These are phyloP conservation scores for Cutaneotrichosporon sp. DNA, from an alignment of 1,284 basidiomycete species.

Conservation along the genomic window DNA sequence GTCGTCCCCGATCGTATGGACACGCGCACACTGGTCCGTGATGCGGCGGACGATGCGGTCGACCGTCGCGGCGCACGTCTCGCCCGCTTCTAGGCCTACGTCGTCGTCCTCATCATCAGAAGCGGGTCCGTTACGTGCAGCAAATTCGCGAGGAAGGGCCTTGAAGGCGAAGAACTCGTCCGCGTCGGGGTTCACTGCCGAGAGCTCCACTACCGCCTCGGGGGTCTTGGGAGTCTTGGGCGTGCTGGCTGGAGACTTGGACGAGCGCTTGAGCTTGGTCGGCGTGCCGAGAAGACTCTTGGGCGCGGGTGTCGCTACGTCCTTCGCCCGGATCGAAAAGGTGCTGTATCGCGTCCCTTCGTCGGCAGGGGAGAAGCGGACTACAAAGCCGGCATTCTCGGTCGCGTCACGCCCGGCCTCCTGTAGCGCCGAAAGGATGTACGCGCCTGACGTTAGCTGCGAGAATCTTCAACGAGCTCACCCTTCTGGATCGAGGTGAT, in stretches of 20 bases:
- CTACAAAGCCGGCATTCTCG: constrained; percentile 80
- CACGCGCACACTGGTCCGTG: constrained; percentile 64
- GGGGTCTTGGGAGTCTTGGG: background rate
- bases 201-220: constrained; percentile 20
- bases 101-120: constrained; percentile 35
- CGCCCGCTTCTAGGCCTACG: constrained; percentile 61
- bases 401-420: constrained; percentile 79
- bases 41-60: constrained; percentile 71
- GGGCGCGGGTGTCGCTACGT: constrained; percentile 1
- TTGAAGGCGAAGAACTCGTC: constrained; percentile 56
- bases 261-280: background rate
- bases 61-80: constrained; percentile 72
- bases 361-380: constrained; percentile 70
- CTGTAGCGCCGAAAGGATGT: constrained; percentile 85
- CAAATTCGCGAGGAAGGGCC: constrained; percentile 52
- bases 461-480: constrained; percentile 32
- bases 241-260: background rate
- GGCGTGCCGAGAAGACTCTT: constrained; percentile 4
- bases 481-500: constrained; percentile 83
- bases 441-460: constrained; percentile 46
- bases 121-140: constrained; percentile 3
- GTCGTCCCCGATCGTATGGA: constrained; percentile 35
- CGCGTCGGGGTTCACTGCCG: constrained; percentile 26
- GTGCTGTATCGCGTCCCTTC: constrained; percentile 69
- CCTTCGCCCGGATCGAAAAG: constrained; percentile 73